Conservation (phyloP, 495 filamentous ascomycete genomes). For the Trichocladium antarcticum region DNA sequence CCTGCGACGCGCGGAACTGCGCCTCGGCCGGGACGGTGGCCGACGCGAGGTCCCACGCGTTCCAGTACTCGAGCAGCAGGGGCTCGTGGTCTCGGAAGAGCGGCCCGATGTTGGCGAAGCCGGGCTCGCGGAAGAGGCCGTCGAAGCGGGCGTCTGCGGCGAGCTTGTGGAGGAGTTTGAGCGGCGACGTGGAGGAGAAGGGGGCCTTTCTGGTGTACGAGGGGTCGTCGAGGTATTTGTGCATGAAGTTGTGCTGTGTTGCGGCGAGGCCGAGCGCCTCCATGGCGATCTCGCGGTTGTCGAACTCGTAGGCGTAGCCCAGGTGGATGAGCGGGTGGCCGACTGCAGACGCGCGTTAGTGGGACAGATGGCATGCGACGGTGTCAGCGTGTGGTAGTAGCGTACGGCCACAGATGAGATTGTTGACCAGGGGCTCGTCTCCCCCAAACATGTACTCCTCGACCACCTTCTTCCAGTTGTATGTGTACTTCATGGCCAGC, state of each 20-base stretch:
- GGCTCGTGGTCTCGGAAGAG: constrained; percentile 60
- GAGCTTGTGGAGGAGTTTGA: constrained; percentile 57
- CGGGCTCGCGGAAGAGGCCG: constrained; percentile 47
- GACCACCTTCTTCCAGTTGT: constrained; percentile 74
- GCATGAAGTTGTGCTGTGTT: constrained; percentile 60
- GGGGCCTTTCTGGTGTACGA: constrained; percentile 49
- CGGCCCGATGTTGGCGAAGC: constrained; percentile 50
- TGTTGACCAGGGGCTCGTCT: constrained; percentile 65
- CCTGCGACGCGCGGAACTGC: constrained; percentile 71
- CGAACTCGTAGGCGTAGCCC: constrained; percentile 75
- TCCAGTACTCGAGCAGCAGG: constrained; percentile 75
- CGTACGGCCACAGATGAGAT: constrained; percentile 66
- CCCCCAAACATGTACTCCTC: constrained; percentile 65
- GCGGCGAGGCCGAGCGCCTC: constrained; percentile 65
- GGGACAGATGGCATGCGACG: not conserved
- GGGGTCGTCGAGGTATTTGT: constrained; percentile 68
- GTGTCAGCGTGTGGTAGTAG: constrained; percentile 13
- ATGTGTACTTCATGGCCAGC: constrained; percentile 56
- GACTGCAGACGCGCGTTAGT: constrained; percentile 42
- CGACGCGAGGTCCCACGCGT: constrained; percentile 55
- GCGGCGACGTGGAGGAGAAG: constrained; percentile 43
- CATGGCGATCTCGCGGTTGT: constrained; percentile 67
- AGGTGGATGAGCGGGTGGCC: constrained; percentile 84
- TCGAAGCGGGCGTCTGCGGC: constrained; percentile 44
- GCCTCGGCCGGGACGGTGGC: constrained; percentile 41